Conservation (phyloP, 1,284 basidiomycete species). For the Sporisorium iseilematis-ciliati region DNA sequence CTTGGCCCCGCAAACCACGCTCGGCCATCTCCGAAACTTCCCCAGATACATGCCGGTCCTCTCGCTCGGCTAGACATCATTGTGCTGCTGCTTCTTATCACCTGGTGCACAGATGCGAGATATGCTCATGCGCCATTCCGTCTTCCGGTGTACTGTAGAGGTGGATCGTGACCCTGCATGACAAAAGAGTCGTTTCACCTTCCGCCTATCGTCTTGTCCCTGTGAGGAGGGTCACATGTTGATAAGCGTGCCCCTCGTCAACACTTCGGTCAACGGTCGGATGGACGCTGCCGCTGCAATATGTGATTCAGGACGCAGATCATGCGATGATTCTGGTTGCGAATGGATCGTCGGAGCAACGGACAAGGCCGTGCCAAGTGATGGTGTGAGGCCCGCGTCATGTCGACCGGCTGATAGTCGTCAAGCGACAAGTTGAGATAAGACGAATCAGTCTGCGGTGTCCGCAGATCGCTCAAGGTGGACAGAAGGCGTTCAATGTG, state of each 20-base stretch:
- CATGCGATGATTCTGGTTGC: no score
- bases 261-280: not conserved
- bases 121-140: not conserved
- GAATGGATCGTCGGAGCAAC: no score
- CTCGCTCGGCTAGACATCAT: not conserved
- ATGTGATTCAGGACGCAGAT: no score
- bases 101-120: not conserved
- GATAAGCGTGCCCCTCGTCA: conserved; percentile 4
- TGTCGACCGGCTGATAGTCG: no score
- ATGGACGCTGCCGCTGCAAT: no score
- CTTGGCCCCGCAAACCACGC: conserved; percentile 30
- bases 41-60: conserved; percentile 5
- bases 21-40: conserved; percentile 49
- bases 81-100: not conserved
- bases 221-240: not conserved
- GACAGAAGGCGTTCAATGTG: no score
- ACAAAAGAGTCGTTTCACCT: not conserved
- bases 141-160: not conserved
- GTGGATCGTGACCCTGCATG: conserved; percentile 30
- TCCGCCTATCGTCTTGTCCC: not conserved
- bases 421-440: no score
- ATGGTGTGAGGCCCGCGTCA: no score
- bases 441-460: no score
- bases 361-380: no score
- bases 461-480: no score